These are phyloP conservation scores for Maudiozyma barnettii DNA, from an alignment of 805 yeast species.

Conservation along the genomic window DNA sequence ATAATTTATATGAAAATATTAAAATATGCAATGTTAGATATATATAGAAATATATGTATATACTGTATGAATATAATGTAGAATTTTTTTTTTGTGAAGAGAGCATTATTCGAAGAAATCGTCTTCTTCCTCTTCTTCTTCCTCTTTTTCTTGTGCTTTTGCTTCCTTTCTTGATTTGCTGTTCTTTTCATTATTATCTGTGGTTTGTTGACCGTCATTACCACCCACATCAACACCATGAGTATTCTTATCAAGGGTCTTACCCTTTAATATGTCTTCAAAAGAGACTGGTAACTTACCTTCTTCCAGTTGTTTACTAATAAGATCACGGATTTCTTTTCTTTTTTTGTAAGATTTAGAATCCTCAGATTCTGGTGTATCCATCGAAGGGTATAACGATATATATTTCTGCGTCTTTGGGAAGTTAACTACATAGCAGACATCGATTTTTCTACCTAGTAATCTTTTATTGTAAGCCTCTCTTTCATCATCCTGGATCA, in stretches of 20 bases:
- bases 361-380: constrained; percentile 33
- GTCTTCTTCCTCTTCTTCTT: constrained; percentile 32
- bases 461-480: constrained; percentile 28
- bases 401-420: constrained; percentile 76
- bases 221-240: constrained; percentile 14
- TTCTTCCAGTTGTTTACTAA: constrained; percentile 43
- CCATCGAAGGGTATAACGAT: constrained; percentile 53
- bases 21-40: neutral
- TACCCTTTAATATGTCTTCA: constrained; percentile 33
- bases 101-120: constrained; percentile 35
- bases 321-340: constrained; percentile 41
- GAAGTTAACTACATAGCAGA: constrained; percentile 65
- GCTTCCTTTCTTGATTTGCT: constrained; percentile 14
- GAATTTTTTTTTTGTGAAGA: neutral
- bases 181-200: constrained; percentile 3
- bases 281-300: constrained; percentile 52
- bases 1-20: neutral
- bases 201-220: constrained; percentile 4
- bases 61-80: neutral
- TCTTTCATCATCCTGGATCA: constrained; percentile 14
- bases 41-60: constrained; percentile 1
- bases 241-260: constrained; percentile 20
- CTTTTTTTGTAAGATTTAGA: constrained; percentile 35
- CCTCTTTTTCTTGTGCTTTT: constrained; percentile 12
- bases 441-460: constrained; percentile 52